Evolutionary conservation across 306 rosid genomes (phyloP), one percentile per base, ranked within the genome.

Genomic region (Cucumis hystrix): DNA sequence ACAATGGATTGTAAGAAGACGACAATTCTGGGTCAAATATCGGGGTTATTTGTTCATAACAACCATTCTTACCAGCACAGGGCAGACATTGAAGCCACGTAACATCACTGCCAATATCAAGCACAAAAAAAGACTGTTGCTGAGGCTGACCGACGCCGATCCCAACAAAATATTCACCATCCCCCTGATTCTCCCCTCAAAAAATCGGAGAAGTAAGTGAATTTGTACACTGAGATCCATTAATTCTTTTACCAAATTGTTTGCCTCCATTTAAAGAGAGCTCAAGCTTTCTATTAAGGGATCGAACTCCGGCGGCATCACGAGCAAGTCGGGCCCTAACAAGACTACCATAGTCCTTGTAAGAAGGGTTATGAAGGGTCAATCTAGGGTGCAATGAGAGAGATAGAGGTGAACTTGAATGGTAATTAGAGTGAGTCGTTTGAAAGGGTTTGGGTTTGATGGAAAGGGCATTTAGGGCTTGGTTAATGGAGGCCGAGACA

Each of bases 41-140:
- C 64, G 97, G 97, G 82, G 92, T 97, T 74, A 92, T 1, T 72
- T 95, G 97, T 23, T 85, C 85, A 96, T 84, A 95, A 23, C 99
- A 95, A 0, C 88, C 88, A 3, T 43, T 43, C 10, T 6, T 6
- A 12, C 6, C 3, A 45, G 18, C 83, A 4, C 99, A 95, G 0
- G 99, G 97, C 66, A 85, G 35, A 74, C 99, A 92, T 33, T 95
- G 97, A 37, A 95, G 85, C 99, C 99, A 92, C 51, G 86, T 89
- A 14, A 95, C 72, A 61, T 95, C 99, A 69, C 97, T 90, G 5
- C 99, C 99, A 0, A 97, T 92, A 76, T 95, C 99, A 25, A 86
- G 84, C n/a, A 86, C 93, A 91, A 92, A 87, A 85, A 78, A 95
- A 45, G 77, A 87, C 0, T 80, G 79, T 63, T 79, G 82, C 0